Conservation (phyloP, 1,139 yeast genomes). For the Diutina siamensis region DNA sequence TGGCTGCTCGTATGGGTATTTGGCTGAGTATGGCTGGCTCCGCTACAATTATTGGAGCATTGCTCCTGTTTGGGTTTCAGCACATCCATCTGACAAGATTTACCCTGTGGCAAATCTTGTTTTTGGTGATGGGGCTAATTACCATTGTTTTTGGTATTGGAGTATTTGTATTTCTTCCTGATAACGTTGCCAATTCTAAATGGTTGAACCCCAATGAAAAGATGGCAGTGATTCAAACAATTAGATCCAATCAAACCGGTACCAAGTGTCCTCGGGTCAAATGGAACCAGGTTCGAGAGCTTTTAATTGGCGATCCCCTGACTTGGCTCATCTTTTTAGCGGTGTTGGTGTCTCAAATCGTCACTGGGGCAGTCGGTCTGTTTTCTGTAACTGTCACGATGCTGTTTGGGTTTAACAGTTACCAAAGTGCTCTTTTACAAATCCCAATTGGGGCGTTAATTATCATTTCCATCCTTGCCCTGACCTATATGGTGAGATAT, state of each 20-base stretch:
- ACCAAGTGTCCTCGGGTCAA: constrained; percentile 20
- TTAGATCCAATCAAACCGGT: constrained; percentile 16
- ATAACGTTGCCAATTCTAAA: constrained; percentile 29
- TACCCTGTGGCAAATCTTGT: constrained; percentile 25
- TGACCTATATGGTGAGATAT: constrained; percentile 16
- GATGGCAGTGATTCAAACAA: constrained; percentile 12
- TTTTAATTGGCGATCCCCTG: constrained; percentile 21
- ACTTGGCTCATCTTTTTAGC: constrained; percentile 27
- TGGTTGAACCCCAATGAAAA: constrained; percentile 29
- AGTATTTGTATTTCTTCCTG: constrained; percentile 20
- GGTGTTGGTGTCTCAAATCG: constrained; percentile 25
- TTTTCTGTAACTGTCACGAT: constrained; percentile 29
- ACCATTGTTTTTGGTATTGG: constrained; percentile 22
- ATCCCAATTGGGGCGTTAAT: constrained; percentile 29
- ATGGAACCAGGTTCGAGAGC: constrained; percentile 18
- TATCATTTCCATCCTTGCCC: constrained; percentile 20
- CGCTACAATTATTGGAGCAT: background rate
- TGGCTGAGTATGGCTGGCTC: background rate
- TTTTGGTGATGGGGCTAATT: constrained; percentile 25
- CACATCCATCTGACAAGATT: constrained; percentile 5
- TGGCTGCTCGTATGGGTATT: constrained; percentile 1
- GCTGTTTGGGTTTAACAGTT: constrained; percentile 23
- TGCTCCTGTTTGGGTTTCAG: constrained; percentile 6
- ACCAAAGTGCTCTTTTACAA: constrained; percentile 27
- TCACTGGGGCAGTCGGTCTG: constrained; percentile 30